Evolutionary conservation across 2,329 filamentous ascomycete species (phyloP), one percentile per base, ranked within the genome.

Genomic region (Fusarium siculi): DNA sequence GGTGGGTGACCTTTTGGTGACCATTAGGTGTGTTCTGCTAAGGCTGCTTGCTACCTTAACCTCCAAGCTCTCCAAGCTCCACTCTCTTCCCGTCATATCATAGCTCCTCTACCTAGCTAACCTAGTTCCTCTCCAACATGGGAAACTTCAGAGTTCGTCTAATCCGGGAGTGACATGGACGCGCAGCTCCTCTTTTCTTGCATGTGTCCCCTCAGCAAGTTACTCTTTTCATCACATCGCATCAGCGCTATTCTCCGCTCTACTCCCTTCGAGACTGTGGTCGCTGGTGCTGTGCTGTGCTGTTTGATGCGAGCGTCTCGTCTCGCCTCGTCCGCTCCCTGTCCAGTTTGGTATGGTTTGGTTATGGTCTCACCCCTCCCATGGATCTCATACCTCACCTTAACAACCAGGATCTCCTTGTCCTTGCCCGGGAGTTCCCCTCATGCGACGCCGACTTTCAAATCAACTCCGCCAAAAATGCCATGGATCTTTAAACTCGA

Each of bases 401-500:
- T 72, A 62, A 73, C 65, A 70, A 64, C 70, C 62, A 72, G 70
- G 73, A 59, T 71, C 66, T 68, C 73, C 63, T 75, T 63, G 64
- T 68, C 73, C 58, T 72, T 58, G 64, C 63, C 59, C 61, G 52
- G 62, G 59, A 73, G 57, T 76, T 70, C 57, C 64, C 71, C 72
- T 75, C 73, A 68, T 68, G 57, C 70, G 59, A 74, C 55, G 42
- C 63, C 60, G 67, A 50, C 55, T 37, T 58, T 49, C 55, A 50
- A 56, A 58, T 63, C 62, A 68, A 67, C 70, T 68, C 67, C 70
- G 66, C 60, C 72, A 63, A 69, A 72, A 73, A 56, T 70, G 72
- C 62, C 66, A 73, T 68, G 70, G 67, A 76, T 76, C 75, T 76
- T 74, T 77, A 76, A 77, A 77, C 72, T 70, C 67, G 70, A 65